A percentile compares a stretch with the other conserved stretches of the same genome.
Evolutionary conservation across 1,284 basidiomycete genomes (phyloP).

Genomic region (Apiotrichum laibachii): DNA sequence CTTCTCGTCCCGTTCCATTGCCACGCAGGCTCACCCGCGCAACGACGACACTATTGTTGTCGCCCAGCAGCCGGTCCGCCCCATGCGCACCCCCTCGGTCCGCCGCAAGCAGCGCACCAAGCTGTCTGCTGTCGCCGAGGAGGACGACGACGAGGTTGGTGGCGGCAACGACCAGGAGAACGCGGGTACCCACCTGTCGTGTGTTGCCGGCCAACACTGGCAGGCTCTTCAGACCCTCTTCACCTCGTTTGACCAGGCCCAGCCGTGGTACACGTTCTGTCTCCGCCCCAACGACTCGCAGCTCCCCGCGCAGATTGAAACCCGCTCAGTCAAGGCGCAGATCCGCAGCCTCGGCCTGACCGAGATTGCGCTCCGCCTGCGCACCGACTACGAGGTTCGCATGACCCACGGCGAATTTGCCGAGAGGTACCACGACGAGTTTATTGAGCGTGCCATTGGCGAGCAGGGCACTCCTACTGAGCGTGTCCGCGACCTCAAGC

Average conservation of each 20-base stretch:
- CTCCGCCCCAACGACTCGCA: conserved; percentile 93
- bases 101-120: conserved; percentile 64
- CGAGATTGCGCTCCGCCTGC: conserved; percentile 70
- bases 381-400: conserved; percentile 69
- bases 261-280: conserved; percentile 89
- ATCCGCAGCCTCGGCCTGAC: conserved; percentile 76
- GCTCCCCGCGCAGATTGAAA: conserved; percentile 88
- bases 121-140: conserved; percentile 60
- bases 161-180: conserved; percentile 58
- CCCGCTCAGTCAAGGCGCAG: conserved; percentile 85
- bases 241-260: conserved; percentile 83
- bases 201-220: conserved; percentile 84
- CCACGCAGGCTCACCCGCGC: conserved; percentile 82
- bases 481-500: conserved; percentile 54
- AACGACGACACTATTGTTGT: conserved; percentile 92
- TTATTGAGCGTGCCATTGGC: conserved; percentile 46
- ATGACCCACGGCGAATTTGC: conserved; percentile 87
- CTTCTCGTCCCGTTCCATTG: conserved; percentile 82
- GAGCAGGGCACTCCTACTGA: conserved; percentile 49
- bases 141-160: conserved; percentile 53
- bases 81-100: conserved; percentile 86
- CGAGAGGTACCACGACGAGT: conserved; percentile 69
- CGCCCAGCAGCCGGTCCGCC: conserved; percentile 87
- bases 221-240: conserved; percentile 79
- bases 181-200: conserved; percentile 62